A percentile compares a stretch with the other conserved stretches of the same genome.
Conservation (phyloP, 441 rosid species). For the Hura crepitans region DNA sequence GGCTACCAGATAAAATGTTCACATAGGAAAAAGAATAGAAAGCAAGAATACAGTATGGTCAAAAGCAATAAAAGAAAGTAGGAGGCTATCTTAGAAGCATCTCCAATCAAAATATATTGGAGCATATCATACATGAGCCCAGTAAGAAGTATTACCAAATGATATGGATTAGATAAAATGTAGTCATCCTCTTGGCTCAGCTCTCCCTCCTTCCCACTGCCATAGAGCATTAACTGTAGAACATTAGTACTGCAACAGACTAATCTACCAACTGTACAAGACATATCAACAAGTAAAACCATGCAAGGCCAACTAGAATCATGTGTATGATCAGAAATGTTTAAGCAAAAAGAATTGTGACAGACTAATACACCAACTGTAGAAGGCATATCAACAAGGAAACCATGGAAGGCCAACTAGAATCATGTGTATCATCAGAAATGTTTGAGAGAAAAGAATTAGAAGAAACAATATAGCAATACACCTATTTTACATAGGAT, state of each 20-base stretch:
- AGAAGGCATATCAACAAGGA: slow-evolving; percentile 14
- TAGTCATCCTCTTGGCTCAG: slow-evolving; percentile 74
- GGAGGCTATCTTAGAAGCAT: slow-evolving; percentile 17
- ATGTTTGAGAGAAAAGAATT: neutral
- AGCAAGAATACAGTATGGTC: neutral
- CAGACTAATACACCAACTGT: slow-evolving; percentile 14
- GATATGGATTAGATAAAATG: slow-evolving; percentile 88
- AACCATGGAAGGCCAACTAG: slow-evolving; percentile 3
- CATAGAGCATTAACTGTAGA: slow-evolving; percentile 23
- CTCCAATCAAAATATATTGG: slow-evolving; percentile 12
- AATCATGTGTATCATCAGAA: neutral
- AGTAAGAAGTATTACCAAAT: slow-evolving; percentile 57
- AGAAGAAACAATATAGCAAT: neutral
- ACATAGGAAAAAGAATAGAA: neutral
- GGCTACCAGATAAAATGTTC: neutral
- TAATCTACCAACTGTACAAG: slow-evolving; percentile 15
- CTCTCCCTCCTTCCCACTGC: slow-evolving; percentile 79
- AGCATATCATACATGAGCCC: slow-evolving; percentile 13
- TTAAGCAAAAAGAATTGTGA: neutral
- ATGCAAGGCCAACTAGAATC: slow-evolving; percentile 4
- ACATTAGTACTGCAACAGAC: slow-evolving; percentile 22
- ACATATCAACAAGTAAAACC: slow-evolving; percentile 14
- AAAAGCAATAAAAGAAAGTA: neutral
- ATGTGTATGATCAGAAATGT: neutral
- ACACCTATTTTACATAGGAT: neutral